These are phyloP conservation scores for Neofusicoccum sp. DNA, from an alignment of 2,329 filamentous ascomycete species.

Conservation along the genomic window DNA sequence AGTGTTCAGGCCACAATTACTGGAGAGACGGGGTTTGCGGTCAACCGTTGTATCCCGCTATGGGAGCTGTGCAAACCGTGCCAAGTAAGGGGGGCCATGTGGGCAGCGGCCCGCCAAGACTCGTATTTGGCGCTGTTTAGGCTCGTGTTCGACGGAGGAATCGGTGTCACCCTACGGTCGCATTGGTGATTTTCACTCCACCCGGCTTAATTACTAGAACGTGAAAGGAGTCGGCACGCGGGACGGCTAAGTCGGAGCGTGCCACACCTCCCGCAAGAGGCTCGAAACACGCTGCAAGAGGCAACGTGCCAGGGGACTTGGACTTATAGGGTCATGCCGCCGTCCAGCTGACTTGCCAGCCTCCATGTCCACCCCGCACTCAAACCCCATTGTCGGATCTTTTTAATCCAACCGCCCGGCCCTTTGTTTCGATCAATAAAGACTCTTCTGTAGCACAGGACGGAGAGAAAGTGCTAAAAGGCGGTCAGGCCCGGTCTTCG, in stretches of 20 bases:
- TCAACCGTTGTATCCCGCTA: not conserved
- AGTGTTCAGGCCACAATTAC: not conserved
- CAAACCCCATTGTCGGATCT: not conserved
- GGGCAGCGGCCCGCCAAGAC: not conserved
- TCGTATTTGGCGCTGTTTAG: conserved; percentile 13
- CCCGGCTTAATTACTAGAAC: conserved; percentile 1
- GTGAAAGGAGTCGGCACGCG: conserved; percentile 12
- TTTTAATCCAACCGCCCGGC: not conserved
- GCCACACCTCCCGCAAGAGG: not conserved
- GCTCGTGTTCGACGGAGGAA: conserved; percentile 11
- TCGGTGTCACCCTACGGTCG: conserved; percentile 15
- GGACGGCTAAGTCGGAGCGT: conserved; percentile 1
- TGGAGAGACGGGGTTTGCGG: not conserved
- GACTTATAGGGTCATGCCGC: not conserved
- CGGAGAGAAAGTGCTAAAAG: no score
- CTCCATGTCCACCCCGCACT: conserved; percentile 8
- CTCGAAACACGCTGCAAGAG: not conserved
- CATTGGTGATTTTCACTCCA: conserved; percentile 7
- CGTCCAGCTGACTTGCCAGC: conserved; percentile 10
- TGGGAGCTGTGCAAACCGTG: no score
- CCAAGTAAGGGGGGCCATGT: no score
- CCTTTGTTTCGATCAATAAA: no score
- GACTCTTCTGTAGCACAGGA: no score
- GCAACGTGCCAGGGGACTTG: not conserved
- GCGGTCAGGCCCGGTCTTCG: no score